Evolutionary conservation across 2,329 filamentous ascomycete species (phyloP).

Genomic region (Phaeophleospora eucalypticola): DNA sequence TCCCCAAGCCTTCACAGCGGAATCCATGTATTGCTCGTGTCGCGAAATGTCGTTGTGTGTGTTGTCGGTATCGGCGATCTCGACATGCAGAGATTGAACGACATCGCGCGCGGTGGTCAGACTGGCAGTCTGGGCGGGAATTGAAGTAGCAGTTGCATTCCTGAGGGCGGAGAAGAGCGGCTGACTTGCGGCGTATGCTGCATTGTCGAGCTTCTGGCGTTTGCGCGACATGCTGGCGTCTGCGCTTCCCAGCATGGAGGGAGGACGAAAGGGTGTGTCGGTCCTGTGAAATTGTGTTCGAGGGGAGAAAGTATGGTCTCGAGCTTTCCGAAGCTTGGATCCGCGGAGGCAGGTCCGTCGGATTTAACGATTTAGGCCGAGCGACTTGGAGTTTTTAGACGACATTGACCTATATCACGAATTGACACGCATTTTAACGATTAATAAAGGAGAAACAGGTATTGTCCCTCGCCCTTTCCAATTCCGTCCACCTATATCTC

Average conservation of each 20-base stretch:
- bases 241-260: background rate
- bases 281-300: too few species aligned
- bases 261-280: background rate
- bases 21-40: conserved; percentile 26
- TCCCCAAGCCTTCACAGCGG: conserved; percentile 28
- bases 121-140: conserved; percentile 21
- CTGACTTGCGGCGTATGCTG: conserved; percentile 30
- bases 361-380: too few species aligned
- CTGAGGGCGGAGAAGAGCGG: conserved; percentile 28
- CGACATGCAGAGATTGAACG: conserved; percentile 29
- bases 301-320: too few species aligned
- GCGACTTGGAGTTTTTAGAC: too few species aligned
- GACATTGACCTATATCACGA: too few species aligned
- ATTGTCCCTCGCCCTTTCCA: too few species aligned
- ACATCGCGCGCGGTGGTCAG: conserved; percentile 25
- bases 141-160: conserved; percentile 14
- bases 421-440: too few species aligned
- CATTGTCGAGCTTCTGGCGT: conserved; percentile 16
- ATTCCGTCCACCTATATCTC: too few species aligned
- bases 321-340: too few species aligned
- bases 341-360: too few species aligned
- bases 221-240: conserved; percentile 18
- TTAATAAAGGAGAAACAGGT: too few species aligned
- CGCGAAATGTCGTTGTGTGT: conserved; percentile 16
- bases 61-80: conserved; percentile 18